Evolutionary conservation across 2,329 filamentous ascomycete species (phyloP), one percentile per base, ranked within the genome.

Genomic region (Neonectria neomacrospora): DNA sequence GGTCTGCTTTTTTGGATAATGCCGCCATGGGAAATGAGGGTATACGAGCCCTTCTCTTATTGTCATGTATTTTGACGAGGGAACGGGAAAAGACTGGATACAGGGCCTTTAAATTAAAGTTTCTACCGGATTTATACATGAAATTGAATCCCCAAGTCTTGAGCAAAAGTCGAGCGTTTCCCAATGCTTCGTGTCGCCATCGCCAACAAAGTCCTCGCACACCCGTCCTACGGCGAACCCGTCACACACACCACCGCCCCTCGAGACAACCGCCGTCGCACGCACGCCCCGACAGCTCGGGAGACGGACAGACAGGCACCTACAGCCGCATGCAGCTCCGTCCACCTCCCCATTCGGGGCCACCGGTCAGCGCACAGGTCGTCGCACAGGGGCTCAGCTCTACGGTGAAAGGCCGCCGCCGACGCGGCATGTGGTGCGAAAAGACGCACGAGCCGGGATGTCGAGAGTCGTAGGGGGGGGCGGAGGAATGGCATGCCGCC

Each of bases 181-280:
- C 20, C 34, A 2, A 14, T 37, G 16, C 34, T 8, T 37, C 34
- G 34, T 37, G 34, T n/a, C 16, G 34, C 14, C 34, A n/a, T n/a
- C 14, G 12, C 14, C 14, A 5, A n/a, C 14, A 37, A n/a, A 37
- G 14, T 55, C 12, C 37, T 28, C 32, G n/a, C 22, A 54, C 41
- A 54, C 41, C 39, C 39, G 18, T 30, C 48, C 22, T 54, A 52
- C 7, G n/a, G 2, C 23, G 54, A 52, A 37, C n/a, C 20, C 2
- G 55, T 65, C 61, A 41, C 65, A 67, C 62, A 41, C 65, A 67
- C 55, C 59, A 67, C 52, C 30, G 44, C 8, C 65, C 59, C 12
- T 44, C 30, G 11, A 23, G 50, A 58, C 63, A 65, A n/a, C 48
- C 32, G 1, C 22, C 7, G 18, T 57, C 28, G 20, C 59, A 54